A percentile compares a stretch with the other conserved stretches of the same genome.
Evolutionary conservation across 345 rosid species (phyloP).

Genomic region (Hibiscus mutabilis): DNA sequence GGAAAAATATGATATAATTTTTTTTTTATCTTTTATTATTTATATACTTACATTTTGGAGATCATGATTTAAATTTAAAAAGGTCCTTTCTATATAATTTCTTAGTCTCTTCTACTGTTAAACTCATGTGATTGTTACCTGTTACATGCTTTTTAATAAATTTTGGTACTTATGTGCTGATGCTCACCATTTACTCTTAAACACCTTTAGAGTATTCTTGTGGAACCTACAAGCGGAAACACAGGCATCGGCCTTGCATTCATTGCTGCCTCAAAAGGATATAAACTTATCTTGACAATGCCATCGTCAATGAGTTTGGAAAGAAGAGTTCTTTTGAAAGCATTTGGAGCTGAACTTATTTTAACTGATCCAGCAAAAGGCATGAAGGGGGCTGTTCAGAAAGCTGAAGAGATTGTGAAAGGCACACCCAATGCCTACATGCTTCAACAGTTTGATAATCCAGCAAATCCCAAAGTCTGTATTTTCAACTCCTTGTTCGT

Average conservation of each 20-base stretch:
- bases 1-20: neutral
- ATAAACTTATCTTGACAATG: slow-evolving; percentile 68
- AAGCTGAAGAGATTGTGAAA: slow-evolving; percentile 64
- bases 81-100: neutral
- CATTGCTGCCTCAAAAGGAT: slow-evolving; percentile 79
- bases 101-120: neutral
- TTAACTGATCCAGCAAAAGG: slow-evolving; percentile 80
- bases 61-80: neutral
- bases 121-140: neutral
- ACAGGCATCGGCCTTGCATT: slow-evolving; percentile 92
- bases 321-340: slow-evolving; percentile 73
- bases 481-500: neutral
- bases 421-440: slow-evolving; percentile 61
- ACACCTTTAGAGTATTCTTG: slow-evolving; percentile 49
- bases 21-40: neutral
- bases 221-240: slow-evolving; percentile 92
- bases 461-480: slow-evolving; percentile 77
- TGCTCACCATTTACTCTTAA: slow-evolving; percentile 9
- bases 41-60: neutral
- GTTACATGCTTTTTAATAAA: neutral
- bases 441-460: slow-evolving; percentile 86
- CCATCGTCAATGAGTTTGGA: slow-evolving; percentile 82
- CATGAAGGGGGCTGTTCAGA: slow-evolving; percentile 69
- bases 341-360: slow-evolving; percentile 87
- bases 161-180: neutral